A percentile compares a stretch with the other conserved stretches of the same genome.
These are phyloP conservation scores for Austroboletus eburneus DNA, from an alignment of 768 basidiomycete genomes.

Conservation along the genomic window DNA sequence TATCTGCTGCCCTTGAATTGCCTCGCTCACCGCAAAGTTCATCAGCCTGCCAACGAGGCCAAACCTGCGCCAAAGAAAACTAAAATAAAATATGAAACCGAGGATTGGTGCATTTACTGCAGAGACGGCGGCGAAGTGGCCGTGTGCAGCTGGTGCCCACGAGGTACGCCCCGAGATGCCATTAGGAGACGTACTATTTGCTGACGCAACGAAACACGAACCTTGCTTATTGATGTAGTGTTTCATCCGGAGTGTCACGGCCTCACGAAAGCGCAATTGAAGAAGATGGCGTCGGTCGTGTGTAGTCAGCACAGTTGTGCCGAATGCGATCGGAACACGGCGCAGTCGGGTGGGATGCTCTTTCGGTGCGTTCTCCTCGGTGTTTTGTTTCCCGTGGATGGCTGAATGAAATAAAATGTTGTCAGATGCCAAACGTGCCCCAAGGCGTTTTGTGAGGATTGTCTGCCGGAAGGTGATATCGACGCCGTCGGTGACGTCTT, in stretches of 20 bases:
- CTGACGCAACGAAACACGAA: not conserved
- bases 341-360: constrained; percentile 52
- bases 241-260: constrained; percentile 52
- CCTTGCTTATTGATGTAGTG: constrained; percentile 32
- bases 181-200: too few relatives aligned
- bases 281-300: constrained; percentile 19
- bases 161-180: constrained; percentile 45
- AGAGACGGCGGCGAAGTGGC: constrained; percentile 55
- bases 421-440: constrained; percentile 56
- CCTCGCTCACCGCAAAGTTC: constrained; percentile 9
- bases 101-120: constrained; percentile 59
- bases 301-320: constrained; percentile 53
- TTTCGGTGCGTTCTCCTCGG: constrained; percentile 41
- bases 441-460: constrained; percentile 59
- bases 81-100: constrained; percentile 40
- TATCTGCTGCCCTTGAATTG: not conserved
- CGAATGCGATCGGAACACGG: constrained; percentile 40
- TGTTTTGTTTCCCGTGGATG: not conserved
- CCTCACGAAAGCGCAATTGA: constrained; percentile 29
- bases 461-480: constrained; percentile 47
- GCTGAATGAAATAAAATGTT: not conserved
- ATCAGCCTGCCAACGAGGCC: constrained; percentile 11
- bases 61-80: constrained; percentile 28
- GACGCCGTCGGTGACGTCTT: constrained; percentile 50
- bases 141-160: constrained; percentile 47